phyloP scores from a whole-genome alignment of 192 early-diverging fungal species.

The Diversispora epigaea region DNA sequence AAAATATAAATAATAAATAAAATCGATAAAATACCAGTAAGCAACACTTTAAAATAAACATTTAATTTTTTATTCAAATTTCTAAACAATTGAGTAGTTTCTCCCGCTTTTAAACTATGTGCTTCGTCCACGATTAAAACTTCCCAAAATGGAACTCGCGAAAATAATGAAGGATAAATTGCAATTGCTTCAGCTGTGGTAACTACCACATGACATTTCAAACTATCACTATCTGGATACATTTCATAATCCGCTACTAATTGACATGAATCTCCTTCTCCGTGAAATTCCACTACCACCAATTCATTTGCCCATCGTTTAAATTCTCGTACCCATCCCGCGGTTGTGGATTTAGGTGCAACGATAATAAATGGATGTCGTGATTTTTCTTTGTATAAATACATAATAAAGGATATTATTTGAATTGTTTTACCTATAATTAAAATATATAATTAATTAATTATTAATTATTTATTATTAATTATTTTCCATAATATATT shows the following conservation, averaged over 20 bases:
- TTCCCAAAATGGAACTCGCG: constrained; percentile 56
- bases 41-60: constrained; percentile 52
- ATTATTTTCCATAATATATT: background rate
- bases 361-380: constrained; percentile 66
- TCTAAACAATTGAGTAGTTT: constrained; percentile 56
- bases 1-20: background rate
- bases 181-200: constrained; percentile 62
- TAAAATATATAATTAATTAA: background rate
- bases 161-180: constrained; percentile 46
- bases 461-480: background rate
- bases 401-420: constrained; percentile 58
- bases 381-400: constrained; percentile 46
- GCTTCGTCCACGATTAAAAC: constrained; percentile 75
- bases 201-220: constrained; percentile 71
- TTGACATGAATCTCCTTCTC: constrained; percentile 43
- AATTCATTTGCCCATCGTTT: constrained; percentile 67
- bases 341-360: constrained; percentile 62
- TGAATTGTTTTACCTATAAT: constrained; percentile 68
- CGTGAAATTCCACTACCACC: constrained; percentile 56
- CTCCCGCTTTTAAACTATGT: constrained; percentile 72
- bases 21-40: constrained; percentile 54
- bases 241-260: constrained; percentile 58
- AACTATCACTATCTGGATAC: constrained; percentile 33
- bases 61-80: constrained; percentile 49
- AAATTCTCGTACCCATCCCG: constrained; percentile 75